phyloP scores from a whole-genome alignment of 2,329 filamentous ascomycete genomes.

The Colletotrichum gloeosporioides region DNA sequence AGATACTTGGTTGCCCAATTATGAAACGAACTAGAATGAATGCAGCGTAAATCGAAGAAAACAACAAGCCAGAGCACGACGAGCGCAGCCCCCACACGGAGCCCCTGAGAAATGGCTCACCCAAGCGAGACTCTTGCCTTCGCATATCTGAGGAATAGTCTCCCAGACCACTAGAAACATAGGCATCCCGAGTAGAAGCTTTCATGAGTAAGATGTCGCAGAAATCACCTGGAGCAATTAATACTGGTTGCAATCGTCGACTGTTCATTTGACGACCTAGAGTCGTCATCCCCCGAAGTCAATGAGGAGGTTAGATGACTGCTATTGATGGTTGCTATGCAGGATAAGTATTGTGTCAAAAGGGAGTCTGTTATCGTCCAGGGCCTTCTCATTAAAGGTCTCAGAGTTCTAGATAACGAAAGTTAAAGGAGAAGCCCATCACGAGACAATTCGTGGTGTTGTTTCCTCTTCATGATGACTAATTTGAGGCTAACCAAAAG shows the following conservation, averaged over 20 bases:
- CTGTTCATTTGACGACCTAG: background rate
- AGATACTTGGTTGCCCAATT: background rate
- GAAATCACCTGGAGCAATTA: background rate
- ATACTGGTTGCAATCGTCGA: background rate
- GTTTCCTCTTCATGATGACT: background rate
- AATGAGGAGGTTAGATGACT: background rate
- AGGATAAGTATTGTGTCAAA: rapidly evolving
- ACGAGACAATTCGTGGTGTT: background rate
- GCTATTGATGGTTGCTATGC: background rate
- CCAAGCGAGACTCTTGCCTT: background rate
- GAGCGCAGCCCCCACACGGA: background rate
- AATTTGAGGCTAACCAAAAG: background rate
- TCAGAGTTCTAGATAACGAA: background rate
- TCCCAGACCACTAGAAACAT: background rate
- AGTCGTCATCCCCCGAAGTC: rapidly evolving
- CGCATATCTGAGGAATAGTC: rapidly evolving
- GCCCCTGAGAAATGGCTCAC: background rate
- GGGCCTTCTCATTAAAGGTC: background rate
- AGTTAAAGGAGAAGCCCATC: background rate
- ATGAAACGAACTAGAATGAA: background rate
- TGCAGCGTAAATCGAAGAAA: background rate
- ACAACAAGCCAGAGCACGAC: background rate
- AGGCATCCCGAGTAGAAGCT: background rate
- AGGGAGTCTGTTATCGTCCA: rapidly evolving
- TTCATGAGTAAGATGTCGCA: rapidly evolving